Evolutionary conservation across 345 rosid species (phyloP).

Genomic region (Trapa incisa): DNA sequence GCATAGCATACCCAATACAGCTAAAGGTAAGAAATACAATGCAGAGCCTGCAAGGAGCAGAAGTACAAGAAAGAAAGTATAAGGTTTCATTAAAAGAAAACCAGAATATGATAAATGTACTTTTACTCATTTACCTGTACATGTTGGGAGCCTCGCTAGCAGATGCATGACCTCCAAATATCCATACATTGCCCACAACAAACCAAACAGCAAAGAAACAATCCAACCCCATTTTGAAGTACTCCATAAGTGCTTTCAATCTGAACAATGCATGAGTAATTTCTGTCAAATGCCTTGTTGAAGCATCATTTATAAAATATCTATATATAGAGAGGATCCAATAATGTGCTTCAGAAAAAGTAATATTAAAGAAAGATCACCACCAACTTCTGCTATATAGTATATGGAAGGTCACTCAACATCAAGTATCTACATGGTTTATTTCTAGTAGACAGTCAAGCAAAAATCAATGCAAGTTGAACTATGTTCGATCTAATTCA

Average conservation of each 20-base stretch:
- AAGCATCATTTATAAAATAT: background rate
- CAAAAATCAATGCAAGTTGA: background rate
- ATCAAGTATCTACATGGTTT: background rate
- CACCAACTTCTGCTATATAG: background rate
- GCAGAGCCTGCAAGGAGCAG: constrained; percentile 58
- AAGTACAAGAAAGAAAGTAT: background rate
- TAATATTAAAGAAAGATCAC: background rate
- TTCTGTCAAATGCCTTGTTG: background rate
- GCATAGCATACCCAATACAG: constrained; percentile 98
- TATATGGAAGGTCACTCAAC: background rate
- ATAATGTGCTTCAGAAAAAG: background rate
- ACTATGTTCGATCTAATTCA: background rate
- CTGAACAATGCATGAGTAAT: constrained; percentile 25
- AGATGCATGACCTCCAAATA: constrained; percentile 92
- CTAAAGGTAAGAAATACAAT: constrained; percentile 90
- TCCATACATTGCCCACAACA: constrained; percentile 98
- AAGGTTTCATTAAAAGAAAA: constrained; percentile 8
- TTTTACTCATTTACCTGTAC: constrained; percentile 48
- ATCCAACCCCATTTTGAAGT: constrained; percentile 93
- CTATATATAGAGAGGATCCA: background rate
- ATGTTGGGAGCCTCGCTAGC: constrained; percentile 79
- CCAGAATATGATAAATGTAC: background rate
- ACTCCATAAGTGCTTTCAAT: constrained; percentile 69
- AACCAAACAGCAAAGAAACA: constrained; percentile 99
- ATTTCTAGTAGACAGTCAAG: background rate